Evolutionary conservation across 345 rosid species (phyloP).

Genomic region (Garcia nutans): DNA sequence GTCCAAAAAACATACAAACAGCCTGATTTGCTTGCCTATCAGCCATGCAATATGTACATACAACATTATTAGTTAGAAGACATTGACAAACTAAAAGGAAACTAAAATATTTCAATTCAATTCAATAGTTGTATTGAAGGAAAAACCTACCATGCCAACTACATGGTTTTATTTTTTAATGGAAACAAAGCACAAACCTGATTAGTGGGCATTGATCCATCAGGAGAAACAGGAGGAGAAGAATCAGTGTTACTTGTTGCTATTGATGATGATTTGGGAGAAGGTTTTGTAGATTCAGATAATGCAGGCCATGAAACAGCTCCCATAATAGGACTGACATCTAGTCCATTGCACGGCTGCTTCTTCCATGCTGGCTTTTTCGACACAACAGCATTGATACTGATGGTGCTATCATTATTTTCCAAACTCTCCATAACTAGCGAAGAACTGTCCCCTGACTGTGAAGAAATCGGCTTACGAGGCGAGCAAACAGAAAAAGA

Average conservation of each 20-base stretch:
- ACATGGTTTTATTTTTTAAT: not conserved
- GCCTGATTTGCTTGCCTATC: no score
- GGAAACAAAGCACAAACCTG: conserved; percentile 35
- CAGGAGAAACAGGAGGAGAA: not conserved
- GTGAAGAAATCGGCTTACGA: conserved; percentile 21
- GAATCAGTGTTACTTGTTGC: no score
- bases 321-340: conserved; percentile 48
- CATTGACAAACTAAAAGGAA: not conserved
- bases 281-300: conserved; percentile 46
- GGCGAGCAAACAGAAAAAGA: conserved; percentile 26
- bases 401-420: not conserved
- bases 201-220: conserved; percentile 43
- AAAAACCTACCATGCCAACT: not conserved
- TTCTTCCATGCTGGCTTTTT: conserved; percentile 60
- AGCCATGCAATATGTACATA: not conserved
- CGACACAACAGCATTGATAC: conserved; percentile 32
- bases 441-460: conserved; percentile 5
- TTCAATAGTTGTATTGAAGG: not conserved
- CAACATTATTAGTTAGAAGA: not conserved
- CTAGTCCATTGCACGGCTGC: conserved; percentile 46
- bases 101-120: not conserved
- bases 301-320: conserved; percentile 68
- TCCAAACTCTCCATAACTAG: conserved; percentile 27
- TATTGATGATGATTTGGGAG: conserved; percentile 34
- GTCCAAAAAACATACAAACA: no score